Conservation (phyloP, 257 asterid species). For the Solanum sitiens region DNA sequence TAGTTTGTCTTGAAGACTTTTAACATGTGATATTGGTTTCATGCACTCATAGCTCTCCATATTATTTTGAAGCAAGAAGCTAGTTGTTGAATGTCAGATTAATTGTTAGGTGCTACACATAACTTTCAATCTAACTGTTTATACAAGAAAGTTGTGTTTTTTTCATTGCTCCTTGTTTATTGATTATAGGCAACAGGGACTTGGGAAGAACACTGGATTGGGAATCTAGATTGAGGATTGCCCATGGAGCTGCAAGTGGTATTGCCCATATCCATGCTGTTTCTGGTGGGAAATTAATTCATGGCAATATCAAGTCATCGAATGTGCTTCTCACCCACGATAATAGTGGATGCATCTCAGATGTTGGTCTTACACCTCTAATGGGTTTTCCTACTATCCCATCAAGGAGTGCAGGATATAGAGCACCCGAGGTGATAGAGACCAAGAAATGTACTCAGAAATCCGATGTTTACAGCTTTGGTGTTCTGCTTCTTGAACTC, state of each 20-base stretch:
- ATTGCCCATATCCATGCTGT: conserved; percentile 50
- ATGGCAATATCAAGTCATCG: conserved; percentile 67
- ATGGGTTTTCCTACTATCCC: conserved; percentile 30
- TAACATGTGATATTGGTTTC: not conserved
- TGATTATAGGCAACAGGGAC: conserved; percentile 35
- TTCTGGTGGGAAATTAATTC: conserved; percentile 25
- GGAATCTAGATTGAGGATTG: conserved; percentile 49
- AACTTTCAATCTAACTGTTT: not conserved
- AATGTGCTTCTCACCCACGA: conserved; percentile 42
- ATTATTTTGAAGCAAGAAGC: not conserved
- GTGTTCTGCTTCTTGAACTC: conserved; percentile 57
- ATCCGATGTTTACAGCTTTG: conserved; percentile 60
- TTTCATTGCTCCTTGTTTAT: not conserved
- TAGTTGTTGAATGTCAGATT: not conserved
- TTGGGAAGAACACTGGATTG: conserved; percentile 42
- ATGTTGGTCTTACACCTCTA: conserved; percentile 42
- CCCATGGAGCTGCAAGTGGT: conserved; percentile 64
- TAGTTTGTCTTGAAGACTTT: not conserved
- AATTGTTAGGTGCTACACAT: not conserved
- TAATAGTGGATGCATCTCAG: conserved; percentile 32
- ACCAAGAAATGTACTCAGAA: conserved; percentile 38
- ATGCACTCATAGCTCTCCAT: not conserved
- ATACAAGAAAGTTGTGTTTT: not conserved
- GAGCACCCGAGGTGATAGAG: conserved; percentile 49
- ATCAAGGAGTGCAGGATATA: conserved; percentile 36